A percentile compares a stretch with the other conserved stretches of the same genome.
phyloP scores from a whole-genome alignment of 768 basidiomycete genomes.

The Astraeus odoratus region DNA sequence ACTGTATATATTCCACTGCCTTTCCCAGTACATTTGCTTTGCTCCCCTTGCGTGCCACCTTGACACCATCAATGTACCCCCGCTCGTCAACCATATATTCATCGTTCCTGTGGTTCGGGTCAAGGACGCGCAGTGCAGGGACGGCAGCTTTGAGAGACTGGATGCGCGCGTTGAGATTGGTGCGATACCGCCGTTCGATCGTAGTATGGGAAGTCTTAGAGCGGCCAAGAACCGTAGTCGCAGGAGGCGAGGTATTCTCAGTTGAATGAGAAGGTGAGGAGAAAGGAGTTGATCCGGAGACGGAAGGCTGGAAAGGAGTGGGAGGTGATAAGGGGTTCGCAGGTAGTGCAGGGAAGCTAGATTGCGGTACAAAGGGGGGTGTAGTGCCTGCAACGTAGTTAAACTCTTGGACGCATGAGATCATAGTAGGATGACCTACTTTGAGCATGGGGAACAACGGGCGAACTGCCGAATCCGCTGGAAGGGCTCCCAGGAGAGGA shows the following conservation, averaged over 20 bases:
- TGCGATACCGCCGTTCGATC: slow-evolving; percentile 83
- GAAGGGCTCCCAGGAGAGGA: slow-evolving; percentile 21
- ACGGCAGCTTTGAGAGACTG: slow-evolving; percentile 75
- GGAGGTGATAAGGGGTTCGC: slow-evolving; percentile 10
- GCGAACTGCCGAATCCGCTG: slow-evolving; percentile 26
- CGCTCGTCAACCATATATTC: slow-evolving; percentile 62
- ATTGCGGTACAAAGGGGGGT: slow-evolving; percentile 13
- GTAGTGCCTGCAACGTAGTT: slow-evolving; percentile 19
- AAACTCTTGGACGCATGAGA: not conserved
- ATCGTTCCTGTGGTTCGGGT: slow-evolving; percentile 40
- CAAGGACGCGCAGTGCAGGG: slow-evolving; percentile 75
- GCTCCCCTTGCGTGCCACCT: slow-evolving; percentile 83
- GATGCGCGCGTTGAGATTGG: slow-evolving; percentile 83
- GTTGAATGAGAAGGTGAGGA: slow-evolving; percentile 28
- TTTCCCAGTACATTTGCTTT: slow-evolving; percentile 89
- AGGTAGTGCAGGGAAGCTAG: slow-evolving; percentile 35
- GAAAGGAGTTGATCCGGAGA: slow-evolving; percentile 35
- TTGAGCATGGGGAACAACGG: slow-evolving; percentile 17
- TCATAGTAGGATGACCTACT: slow-evolving; percentile 5
- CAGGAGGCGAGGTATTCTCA: slow-evolving; percentile 11
- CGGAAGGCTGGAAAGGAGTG: slow-evolving; percentile 18
- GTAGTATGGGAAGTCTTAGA: slow-evolving; percentile 85
- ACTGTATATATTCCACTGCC: slow-evolving; percentile 84
- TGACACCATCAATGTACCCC: slow-evolving; percentile 89
- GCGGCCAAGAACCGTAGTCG: slow-evolving; percentile 12